phyloP scores from a whole-genome alignment of 2,329 filamentous ascomycete species.

The Pseudogymnoascus sp. region DNA sequence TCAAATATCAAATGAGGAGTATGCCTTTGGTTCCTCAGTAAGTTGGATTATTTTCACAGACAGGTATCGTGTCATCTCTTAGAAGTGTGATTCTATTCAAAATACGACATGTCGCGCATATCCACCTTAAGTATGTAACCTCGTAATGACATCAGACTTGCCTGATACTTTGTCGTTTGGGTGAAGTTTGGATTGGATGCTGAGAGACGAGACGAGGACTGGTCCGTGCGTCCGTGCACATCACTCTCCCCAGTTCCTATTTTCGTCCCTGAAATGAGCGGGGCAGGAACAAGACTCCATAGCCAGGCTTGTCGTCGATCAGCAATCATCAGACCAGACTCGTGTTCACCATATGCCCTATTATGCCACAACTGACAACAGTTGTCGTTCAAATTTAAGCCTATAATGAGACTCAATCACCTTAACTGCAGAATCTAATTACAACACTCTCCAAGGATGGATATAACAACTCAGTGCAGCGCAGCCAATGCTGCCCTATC shows the following conservation, averaged over 20 bases:
- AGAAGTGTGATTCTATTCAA: neutral
- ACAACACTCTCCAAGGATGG: neutral
- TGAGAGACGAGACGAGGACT: neutral
- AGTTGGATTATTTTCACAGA: neutral
- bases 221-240: neutral
- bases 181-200: neutral
- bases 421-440: neutral
- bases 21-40: neutral
- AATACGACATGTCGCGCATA: neutral
- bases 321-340: no score
- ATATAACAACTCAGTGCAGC: neutral
- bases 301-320: neutral
- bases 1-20: neutral
- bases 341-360: neutral
- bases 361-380: neutral
- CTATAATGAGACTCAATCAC: neutral
- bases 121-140: neutral
- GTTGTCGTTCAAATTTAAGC: neutral
- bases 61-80: neutral
- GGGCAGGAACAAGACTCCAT: neutral
- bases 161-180: neutral
- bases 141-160: neutral
- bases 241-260: neutral
- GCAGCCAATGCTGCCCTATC: neutral
- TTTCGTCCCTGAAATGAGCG: neutral